phyloP scores from a whole-genome alignment of 73 alveolate genomes.

The Paramecium primaurelia region DNA sequence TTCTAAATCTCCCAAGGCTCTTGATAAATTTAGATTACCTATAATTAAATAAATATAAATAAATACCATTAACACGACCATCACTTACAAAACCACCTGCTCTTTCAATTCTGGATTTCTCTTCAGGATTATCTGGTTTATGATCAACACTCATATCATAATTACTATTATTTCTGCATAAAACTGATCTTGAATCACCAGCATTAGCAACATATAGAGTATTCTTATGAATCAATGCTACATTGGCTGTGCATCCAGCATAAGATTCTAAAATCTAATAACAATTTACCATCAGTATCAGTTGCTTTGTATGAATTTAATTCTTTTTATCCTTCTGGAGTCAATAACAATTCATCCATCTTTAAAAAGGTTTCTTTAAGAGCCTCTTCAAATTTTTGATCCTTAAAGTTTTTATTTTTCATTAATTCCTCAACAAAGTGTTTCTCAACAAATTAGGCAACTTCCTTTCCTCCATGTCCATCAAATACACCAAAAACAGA shows the following conservation, averaged over 20 bases:
- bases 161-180: conserved; percentile 57
- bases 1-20: conserved; percentile 85
- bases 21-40: conserved; percentile 58
- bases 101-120: conserved; percentile 80
- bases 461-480: conserved; percentile 88
- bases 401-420: conserved; percentile 66
- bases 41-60: neutral
- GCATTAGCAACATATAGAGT: conserved; percentile 89
- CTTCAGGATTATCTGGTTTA: conserved; percentile 86
- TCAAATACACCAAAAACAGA: conserved; percentile 86
- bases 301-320: conserved; percentile 40
- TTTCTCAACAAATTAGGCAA: conserved; percentile 64
- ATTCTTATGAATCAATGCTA: conserved; percentile 78
- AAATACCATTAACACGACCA: conserved; percentile 71
- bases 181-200: conserved; percentile 93
- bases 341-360: conserved; percentile 82
- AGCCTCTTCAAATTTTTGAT: conserved; percentile 72
- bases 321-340: conserved; percentile 77
- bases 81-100: conserved; percentile 83
- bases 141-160: conserved; percentile 85
- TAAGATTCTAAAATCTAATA: conserved; percentile 55
- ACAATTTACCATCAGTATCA: conserved; percentile 54
- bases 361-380: conserved; percentile 80
- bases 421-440: conserved; percentile 68
- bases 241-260: conserved; percentile 92